Evolutionary conservation across 495 filamentous ascomycete genomes (phyloP).

Genomic region (Umbilicaria muhlenbergii): DNA sequence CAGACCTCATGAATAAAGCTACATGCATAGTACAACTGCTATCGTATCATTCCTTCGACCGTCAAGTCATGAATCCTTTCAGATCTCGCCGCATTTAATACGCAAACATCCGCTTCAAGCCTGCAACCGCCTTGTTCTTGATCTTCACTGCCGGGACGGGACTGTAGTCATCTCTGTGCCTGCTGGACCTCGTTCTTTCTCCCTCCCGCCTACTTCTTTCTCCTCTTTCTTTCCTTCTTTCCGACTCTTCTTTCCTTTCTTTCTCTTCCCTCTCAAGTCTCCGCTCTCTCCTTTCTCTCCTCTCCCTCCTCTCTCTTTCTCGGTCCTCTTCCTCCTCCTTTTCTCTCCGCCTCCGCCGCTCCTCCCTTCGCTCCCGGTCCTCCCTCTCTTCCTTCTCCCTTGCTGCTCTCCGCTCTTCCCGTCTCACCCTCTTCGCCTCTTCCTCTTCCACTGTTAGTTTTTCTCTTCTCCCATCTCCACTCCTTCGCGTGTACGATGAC

Average conservation of each 20-base stretch:
- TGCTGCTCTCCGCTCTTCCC: slow-evolving; percentile 1
- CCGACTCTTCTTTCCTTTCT: slow-evolving; percentile 8
- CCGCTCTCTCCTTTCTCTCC: slow-evolving; percentile 10
- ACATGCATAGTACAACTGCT: too few species aligned
- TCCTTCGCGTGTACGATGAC: slow-evolving; percentile 11
- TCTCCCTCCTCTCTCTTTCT: slow-evolving; percentile 10
- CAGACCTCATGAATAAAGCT: too few species aligned
- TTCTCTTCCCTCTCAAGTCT: slow-evolving; percentile 6
- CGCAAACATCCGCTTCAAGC: not conserved
- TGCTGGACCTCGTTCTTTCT: not conserved
- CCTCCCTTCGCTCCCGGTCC: not conserved
- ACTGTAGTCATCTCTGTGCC: not conserved
- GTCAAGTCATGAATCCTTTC: too few species aligned
- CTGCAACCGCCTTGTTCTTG: not conserved
- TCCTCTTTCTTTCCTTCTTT: slow-evolving; percentile 3
- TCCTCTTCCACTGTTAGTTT: slow-evolving; percentile 1
- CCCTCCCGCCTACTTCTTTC: not conserved
- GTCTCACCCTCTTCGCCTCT: not conserved
- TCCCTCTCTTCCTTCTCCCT: slow-evolving; percentile 4
- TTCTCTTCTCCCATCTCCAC: slow-evolving; percentile 10
- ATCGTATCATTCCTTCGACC: too few species aligned
- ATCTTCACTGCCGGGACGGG: slow-evolving; percentile 1
- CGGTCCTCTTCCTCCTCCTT: slow-evolving; percentile 7
- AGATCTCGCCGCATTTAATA: not conserved
- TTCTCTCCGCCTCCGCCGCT: slow-evolving; percentile 1